A percentile compares a stretch with the other conserved stretches of the same genome.
phyloP scores from a whole-genome alignment of 2,329 filamentous ascomycete species.

The Cyclaneusma minus region DNA sequence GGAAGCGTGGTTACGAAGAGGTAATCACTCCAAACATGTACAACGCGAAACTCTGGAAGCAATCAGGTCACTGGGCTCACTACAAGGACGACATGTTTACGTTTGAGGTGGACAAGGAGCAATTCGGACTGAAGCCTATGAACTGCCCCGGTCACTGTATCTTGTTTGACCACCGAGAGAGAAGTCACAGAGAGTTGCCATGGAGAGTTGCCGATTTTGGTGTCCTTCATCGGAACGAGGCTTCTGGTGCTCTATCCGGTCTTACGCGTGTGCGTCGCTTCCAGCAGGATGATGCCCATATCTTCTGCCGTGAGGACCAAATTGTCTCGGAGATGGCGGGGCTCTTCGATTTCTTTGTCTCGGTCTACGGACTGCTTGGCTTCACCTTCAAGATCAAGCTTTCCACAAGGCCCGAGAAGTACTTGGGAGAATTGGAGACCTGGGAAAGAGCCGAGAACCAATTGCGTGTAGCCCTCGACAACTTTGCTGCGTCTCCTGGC shows the following conservation, averaged over 20 bases:
- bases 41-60: conserved; percentile 86
- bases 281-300: conserved; percentile 91
- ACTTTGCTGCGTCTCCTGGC: conserved; percentile 44
- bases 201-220: conserved; percentile 92
- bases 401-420: conserved; percentile 80
- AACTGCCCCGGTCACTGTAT: conserved; percentile 93
- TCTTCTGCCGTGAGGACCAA: conserved; percentile 81
- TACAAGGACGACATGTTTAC: conserved; percentile 95
- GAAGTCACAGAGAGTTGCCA: conserved; percentile 80
- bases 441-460: conserved; percentile 82
- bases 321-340: conserved; percentile 58
- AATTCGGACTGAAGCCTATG: conserved; percentile 87
- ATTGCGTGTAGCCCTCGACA: conserved; percentile 62
- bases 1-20: conserved; percentile 85
- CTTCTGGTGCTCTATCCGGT: conserved; percentile 79
- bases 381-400: conserved; percentile 91
- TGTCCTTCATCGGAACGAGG: conserved; percentile 87
- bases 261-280: conserved; percentile 87
- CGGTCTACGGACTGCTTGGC: conserved; percentile 69
- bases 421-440: conserved; percentile 68
- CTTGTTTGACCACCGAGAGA: conserved; percentile 69
- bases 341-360: conserved; percentile 74
- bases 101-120: conserved; percentile 70
- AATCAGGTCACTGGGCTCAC: conserved; percentile 84
- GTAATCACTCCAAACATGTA: conserved; percentile 96